These are phyloP conservation scores for Paragyromitra xinjiangensis DNA, from an alignment of 495 filamentous ascomycete genomes.

Conservation along the genomic window DNA sequence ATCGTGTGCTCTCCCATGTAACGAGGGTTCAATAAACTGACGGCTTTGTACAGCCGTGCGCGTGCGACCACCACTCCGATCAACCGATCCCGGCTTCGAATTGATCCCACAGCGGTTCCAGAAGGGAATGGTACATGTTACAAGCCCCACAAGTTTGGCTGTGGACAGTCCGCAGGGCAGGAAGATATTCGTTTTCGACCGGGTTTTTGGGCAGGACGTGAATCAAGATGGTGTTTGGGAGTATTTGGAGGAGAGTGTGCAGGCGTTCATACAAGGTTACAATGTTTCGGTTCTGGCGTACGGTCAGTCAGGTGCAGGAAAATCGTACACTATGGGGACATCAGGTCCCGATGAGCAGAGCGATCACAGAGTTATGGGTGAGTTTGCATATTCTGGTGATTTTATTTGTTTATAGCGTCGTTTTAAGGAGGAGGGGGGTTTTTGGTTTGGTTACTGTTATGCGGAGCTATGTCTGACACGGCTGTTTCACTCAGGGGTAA, in stretches of 20 bases:
- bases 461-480: slow-evolving; percentile 49
- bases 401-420: not conserved
- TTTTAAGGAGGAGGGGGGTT: slow-evolving; percentile 10
- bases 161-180: slow-evolving; percentile 91
- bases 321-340: slow-evolving; percentile 99
- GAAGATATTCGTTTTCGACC: slow-evolving; percentile 95
- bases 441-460: slow-evolving; percentile 33
- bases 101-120: slow-evolving; percentile 96
- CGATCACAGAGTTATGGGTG: slow-evolving; percentile 81
- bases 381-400: slow-evolving; percentile 43
- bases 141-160: slow-evolving; percentile 80
- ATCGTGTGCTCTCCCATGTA: slow-evolving; percentile 20
- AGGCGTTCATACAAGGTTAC: slow-evolving; percentile 92
- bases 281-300: slow-evolving; percentile 99
- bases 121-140: slow-evolving; percentile 88
- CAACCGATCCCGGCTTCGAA: slow-evolving; percentile 89
- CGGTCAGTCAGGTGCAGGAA: slow-evolving; percentile 99
- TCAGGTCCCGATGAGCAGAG: slow-evolving; percentile 84
- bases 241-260: slow-evolving; percentile 88
- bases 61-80: slow-evolving; percentile 85
- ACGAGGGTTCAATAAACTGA: slow-evolving; percentile 51
- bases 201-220: slow-evolving; percentile 86
- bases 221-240: slow-evolving; percentile 94
- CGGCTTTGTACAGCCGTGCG: slow-evolving; percentile 74
- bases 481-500: slow-evolving; percentile 71